Percentiles rank a stretch among this genome's conserved stretches.
Conservation (phyloP, 2,329 filamentous ascomycete genomes). For the Rhinocladiella similis region DNA sequence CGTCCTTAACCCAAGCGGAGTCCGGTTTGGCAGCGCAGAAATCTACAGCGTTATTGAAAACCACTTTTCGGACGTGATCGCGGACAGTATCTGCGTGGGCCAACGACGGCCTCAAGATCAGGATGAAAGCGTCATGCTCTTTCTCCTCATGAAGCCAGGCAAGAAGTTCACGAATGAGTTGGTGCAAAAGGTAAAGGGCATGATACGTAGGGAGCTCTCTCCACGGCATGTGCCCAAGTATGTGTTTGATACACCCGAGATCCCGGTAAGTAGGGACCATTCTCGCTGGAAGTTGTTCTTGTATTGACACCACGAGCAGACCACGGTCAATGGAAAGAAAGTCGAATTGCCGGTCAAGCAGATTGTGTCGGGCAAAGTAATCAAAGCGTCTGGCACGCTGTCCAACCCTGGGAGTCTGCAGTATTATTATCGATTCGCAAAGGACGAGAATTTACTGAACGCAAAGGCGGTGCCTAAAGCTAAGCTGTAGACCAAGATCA, state of each 20-base stretch:
- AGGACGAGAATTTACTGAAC: too few species aligned
- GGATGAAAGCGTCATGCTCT: constrained; percentile 60
- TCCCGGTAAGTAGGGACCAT: constrained; percentile 62
- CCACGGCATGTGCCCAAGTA: constrained; percentile 76
- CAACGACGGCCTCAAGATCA: constrained; percentile 63
- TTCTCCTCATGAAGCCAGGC: constrained; percentile 60
- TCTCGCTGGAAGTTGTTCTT: too few species aligned
- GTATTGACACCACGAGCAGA: too few species aligned
- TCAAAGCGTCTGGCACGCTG: constrained; percentile 74
- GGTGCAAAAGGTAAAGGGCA: constrained; percentile 55
- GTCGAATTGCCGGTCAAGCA: constrained; percentile 81
- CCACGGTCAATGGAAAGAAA: constrained; percentile 74
- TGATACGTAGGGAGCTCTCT: constrained; percentile 63
- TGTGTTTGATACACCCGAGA: constrained; percentile 77
- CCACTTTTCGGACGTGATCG: constrained; percentile 60
- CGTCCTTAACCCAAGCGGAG: constrained; percentile 70
- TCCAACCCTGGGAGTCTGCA: constrained; percentile 73
- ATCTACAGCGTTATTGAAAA: constrained; percentile 80
- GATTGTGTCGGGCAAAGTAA: constrained; percentile 71
- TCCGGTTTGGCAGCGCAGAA: constrained; percentile 88
- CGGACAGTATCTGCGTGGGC: constrained; percentile 81
- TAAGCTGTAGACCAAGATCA: too few species aligned
- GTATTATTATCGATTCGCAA: constrained; percentile 75
- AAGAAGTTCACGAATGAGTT: constrained; percentile 55
- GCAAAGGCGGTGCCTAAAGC: too few species aligned